phyloP scores from a whole-genome alignment of 1,284 basidiomycete genomes.

The Cutaneotrichosporon sp. region DNA sequence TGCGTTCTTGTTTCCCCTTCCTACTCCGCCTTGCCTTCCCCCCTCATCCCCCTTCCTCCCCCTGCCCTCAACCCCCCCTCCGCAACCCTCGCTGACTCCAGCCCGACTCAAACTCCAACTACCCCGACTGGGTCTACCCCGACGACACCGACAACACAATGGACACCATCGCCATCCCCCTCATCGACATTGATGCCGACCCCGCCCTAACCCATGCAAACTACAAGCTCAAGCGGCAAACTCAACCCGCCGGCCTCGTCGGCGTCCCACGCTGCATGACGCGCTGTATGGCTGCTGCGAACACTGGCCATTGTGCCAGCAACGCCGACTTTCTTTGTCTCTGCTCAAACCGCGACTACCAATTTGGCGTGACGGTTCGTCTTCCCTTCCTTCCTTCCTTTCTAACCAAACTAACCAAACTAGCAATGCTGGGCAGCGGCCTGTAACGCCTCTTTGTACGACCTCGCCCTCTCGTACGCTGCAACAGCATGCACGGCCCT shows the following conservation, averaged over 20 bases:
- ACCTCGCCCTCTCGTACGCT: conserved; percentile 2
- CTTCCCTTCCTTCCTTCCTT: neutral
- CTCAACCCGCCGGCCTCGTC: neutral
- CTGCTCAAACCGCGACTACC: neutral
- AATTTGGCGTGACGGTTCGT: neutral
- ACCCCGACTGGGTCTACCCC: neutral
- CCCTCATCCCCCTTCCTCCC: too few species aligned
- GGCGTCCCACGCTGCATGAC: neutral
- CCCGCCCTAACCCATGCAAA: neutral
- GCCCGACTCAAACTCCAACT: neutral
- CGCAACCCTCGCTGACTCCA: neutral
- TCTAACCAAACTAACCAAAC: neutral
- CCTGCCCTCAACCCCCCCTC: too few species aligned
- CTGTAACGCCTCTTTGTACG: neutral
- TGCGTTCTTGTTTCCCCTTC: too few species aligned
- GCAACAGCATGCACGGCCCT: neutral
- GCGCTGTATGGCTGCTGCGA: neutral
- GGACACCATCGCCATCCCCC: neutral
- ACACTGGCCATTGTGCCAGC: neutral
- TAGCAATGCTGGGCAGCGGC: conserved; percentile 3
- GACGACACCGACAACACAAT: neutral
- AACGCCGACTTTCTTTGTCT: neutral
- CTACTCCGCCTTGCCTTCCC: too few species aligned
- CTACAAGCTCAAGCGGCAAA: neutral
- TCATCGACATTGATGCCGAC: neutral